Evolutionary conservation across 306 rosid species (phyloP).

Genomic region (Sechiopsis laciniata): DNA sequence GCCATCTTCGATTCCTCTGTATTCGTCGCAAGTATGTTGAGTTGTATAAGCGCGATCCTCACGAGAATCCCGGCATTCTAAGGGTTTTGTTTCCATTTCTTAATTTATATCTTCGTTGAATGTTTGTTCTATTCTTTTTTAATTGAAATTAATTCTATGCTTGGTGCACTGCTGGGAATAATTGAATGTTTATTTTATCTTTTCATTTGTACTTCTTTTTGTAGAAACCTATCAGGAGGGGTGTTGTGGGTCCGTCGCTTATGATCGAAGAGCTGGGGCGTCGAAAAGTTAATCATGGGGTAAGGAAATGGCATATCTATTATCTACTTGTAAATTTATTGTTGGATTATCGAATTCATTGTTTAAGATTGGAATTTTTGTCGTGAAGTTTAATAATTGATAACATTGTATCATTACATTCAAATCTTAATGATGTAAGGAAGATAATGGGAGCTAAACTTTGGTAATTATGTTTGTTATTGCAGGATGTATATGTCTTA

Average conservation of each 20-base stretch:
- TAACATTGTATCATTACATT: neutral
- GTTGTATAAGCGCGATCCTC: slow-evolving; percentile 88
- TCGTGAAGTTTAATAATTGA: neutral
- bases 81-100: neutral
- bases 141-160: no score
- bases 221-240: slow-evolving; percentile 81
- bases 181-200: neutral
- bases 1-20: slow-evolving; percentile 67
- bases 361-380: neutral
- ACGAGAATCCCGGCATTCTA: slow-evolving; percentile 72
- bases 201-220: slow-evolving; percentile 10
- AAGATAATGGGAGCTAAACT: slow-evolving; percentile 25
- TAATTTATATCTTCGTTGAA: neutral
- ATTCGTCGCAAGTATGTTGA: slow-evolving; percentile 61
- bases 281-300: slow-evolving; percentile 55
- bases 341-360: neutral
- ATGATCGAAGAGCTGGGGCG: slow-evolving; percentile 69
- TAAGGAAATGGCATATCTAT: slow-evolving; percentile 29
- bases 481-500: slow-evolving; percentile 68
- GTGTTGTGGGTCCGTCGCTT: slow-evolving; percentile 73
- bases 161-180: neutral
- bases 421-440: neutral
- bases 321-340: slow-evolving; percentile 6
- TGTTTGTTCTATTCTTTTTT: neutral
- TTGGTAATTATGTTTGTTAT: slow-evolving; percentile 18